phyloP scores from a whole-genome alignment of 129 eudicot genomes.

The Arctium minus region DNA sequence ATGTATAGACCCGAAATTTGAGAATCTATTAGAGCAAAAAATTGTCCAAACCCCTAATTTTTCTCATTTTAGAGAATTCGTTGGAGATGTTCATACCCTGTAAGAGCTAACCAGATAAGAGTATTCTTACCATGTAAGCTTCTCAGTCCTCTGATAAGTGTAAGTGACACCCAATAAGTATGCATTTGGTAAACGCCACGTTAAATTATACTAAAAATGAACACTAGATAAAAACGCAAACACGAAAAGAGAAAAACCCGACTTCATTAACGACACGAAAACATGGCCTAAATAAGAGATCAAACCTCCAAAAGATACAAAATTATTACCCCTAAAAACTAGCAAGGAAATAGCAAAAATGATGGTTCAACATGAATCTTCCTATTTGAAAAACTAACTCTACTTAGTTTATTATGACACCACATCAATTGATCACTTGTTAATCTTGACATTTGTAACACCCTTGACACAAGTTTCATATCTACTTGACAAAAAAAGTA shows the following conservation, averaged over 20 bases:
- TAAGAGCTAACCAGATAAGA: too few relatives aligned
- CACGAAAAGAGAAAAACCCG: neutral
- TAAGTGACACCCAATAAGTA: too few relatives aligned
- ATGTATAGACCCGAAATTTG: too few relatives aligned
- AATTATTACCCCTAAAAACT: constrained; percentile 21
- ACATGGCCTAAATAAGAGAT: constrained; percentile 4
- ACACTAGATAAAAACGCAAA: neutral
- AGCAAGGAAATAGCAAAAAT: constrained; percentile 88
- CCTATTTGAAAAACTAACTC: constrained; percentile 57
- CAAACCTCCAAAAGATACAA: neutral
- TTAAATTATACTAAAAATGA: too few relatives aligned
- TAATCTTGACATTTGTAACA: constrained; percentile 70
- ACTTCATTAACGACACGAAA: neutral
- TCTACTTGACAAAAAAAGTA: constrained; percentile 90
- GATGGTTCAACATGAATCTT: constrained; percentile 70
- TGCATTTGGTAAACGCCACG: too few relatives aligned
- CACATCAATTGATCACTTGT: constrained; percentile 77
- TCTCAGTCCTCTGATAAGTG: too few relatives aligned
- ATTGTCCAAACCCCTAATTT: too few relatives aligned
- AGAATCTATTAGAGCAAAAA: too few relatives aligned
- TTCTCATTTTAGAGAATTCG: too few relatives aligned
- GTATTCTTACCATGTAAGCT: too few relatives aligned
- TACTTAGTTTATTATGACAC: constrained; percentile 75
- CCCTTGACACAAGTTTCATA: constrained; percentile 74
- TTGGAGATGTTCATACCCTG: too few relatives aligned